These are phyloP conservation scores for Cutaneotrichosporon cavernicola DNA, from an alignment of 1,284 basidiomycete genomes.

Conservation along the genomic window DNA sequence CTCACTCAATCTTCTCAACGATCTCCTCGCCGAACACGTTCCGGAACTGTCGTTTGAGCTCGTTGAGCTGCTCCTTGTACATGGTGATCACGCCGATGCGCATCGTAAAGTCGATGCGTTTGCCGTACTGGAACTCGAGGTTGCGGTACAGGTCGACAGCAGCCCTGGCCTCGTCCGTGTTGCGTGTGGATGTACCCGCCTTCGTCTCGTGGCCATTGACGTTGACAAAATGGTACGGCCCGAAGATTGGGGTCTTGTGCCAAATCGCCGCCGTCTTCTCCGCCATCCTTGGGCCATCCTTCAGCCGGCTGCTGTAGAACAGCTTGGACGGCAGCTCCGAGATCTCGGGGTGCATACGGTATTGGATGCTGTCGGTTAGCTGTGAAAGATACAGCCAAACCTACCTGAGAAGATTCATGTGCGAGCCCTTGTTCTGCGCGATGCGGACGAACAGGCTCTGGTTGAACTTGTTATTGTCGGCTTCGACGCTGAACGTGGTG, in stretches of 20 bases:
- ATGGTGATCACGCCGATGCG: constrained; percentile 89
- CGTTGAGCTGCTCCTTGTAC: constrained; percentile 87
- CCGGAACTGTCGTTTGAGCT: constrained; percentile 71
- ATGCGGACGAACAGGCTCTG: constrained; percentile 91
- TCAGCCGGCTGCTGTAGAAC: constrained; percentile 80
- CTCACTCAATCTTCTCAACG: constrained; percentile 66
- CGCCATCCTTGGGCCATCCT: constrained; percentile 88
- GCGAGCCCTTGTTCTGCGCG: constrained; percentile 71
- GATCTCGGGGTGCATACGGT: constrained; percentile 99
- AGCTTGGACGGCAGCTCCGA: constrained; percentile 82
- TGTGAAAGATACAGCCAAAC: constrained; percentile 16
- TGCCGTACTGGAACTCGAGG: constrained; percentile 65
- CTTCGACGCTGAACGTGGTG: constrained; percentile 88
- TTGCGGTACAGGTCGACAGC: constrained; percentile 78
- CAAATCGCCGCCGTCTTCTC: constrained; percentile 78
- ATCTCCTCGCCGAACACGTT: constrained; percentile 72
- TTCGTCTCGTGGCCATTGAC: constrained; percentile 57
- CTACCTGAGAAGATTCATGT: constrained; percentile 86
- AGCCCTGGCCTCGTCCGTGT: constrained; percentile 71
- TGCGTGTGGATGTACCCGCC: constrained; percentile 73
- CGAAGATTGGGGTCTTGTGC: constrained; percentile 78
- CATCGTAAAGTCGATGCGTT: constrained; percentile 65
- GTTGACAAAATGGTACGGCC: constrained; percentile 87
- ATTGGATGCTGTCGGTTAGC: constrained; percentile 68
- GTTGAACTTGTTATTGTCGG: constrained; percentile 76